These are phyloP conservation scores for Tetrapisispora namnaoensis DNA, from an alignment of 805 yeast genomes.

Conservation along the genomic window DNA sequence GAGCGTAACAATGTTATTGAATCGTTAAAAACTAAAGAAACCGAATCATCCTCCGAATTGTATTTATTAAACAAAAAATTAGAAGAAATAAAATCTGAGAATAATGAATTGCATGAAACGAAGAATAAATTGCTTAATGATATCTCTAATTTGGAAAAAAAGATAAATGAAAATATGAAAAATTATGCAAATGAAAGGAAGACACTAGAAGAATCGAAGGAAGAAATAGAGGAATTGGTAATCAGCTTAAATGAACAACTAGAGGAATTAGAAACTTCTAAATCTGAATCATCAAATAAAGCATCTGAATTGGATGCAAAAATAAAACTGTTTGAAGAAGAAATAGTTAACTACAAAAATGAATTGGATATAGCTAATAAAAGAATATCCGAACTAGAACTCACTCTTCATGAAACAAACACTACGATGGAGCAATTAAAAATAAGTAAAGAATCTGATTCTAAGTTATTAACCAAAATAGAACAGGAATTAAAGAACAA, in stretches of 20 bases:
- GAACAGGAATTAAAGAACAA: not conserved
- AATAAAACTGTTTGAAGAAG: not conserved
- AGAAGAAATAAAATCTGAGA: slow-evolving; percentile 4
- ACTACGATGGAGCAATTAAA: not conserved
- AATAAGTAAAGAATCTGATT: not conserved
- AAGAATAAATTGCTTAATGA: slow-evolving; percentile 1
- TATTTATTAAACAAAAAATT: slow-evolving; percentile 8
- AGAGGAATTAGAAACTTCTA: slow-evolving; percentile 23
- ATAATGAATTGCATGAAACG: slow-evolving; percentile 3
- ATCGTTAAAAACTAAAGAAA: slow-evolving; percentile 6
- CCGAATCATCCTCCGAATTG: slow-evolving; percentile 9
- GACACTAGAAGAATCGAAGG: not conserved
- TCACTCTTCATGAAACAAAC: not conserved
- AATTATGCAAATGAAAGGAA: not conserved
- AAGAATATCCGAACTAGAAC: not conserved
- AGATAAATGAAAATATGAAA: not conserved
- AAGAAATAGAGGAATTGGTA: slow-evolving; percentile 9
- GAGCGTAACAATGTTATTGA: slow-evolving; percentile 17
- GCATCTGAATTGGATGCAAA: slow-evolving; percentile 1
- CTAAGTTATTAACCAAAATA: not conserved
- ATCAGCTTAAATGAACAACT: slow-evolving; percentile 19
- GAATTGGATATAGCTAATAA: not conserved
- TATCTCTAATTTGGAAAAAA: slow-evolving; percentile 2
- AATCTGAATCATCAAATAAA: slow-evolving; percentile 19
- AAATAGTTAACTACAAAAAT: not conserved